Base-by-base conservation (phyloP, 139 green algal genomes). In the Chlamydomonas incerta region DNA sequence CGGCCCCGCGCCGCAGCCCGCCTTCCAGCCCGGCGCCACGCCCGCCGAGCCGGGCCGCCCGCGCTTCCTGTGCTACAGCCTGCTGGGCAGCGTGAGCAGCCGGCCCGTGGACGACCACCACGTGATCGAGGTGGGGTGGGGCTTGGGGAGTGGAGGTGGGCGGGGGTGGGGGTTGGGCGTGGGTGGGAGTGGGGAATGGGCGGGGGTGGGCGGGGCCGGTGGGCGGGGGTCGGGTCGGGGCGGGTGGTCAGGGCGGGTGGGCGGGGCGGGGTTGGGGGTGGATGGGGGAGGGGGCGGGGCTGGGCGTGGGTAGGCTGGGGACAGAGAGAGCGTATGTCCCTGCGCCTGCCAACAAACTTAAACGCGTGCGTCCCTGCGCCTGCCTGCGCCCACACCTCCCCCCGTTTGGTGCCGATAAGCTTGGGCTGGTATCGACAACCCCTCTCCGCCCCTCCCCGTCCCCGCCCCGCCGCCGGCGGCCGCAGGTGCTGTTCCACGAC, bases 401-500 rank as follows among this genome's bases (percentile, higher is more conserved):
- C n/a, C n/a, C n/a, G n/a, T n/a, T n/a, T n/a, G n/a, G n/a, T n/a
- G n/a, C n/a, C n/a, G n/a, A n/a, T n/a, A n/a, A n/a, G n/a, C n/a
- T n/a, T n/a, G n/a, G n/a, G n/a, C n/a, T n/a, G n/a, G n/a, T n/a
- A n/a, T n/a, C n/a, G 67, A 47, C 31, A 33, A 72, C 26, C 31
- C 1, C 10, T 47, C 13, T 24, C 13, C 8, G 66, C 66, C 35
- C 71, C 28, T 72, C 50, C 80, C n/a, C 33, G 46, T 26, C 63
- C 63, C 34, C 26, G 63, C 20, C 69, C n/a, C 89, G 66, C 55
- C 81, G 18, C 81, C n/a, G n/a, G n/a, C n/a, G n/a, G n/a, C n/a
- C n/a, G 0, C 87, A 98, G 93, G 92, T 98, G 5, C 31, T 86
- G 3, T 98, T 99, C 82, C 96, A 98, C 85, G 96, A 99, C 93